These are phyloP conservation scores for Chaetomium tenue DNA, from an alignment of 495 filamentous ascomycete genomes.

Conservation along the genomic window DNA sequence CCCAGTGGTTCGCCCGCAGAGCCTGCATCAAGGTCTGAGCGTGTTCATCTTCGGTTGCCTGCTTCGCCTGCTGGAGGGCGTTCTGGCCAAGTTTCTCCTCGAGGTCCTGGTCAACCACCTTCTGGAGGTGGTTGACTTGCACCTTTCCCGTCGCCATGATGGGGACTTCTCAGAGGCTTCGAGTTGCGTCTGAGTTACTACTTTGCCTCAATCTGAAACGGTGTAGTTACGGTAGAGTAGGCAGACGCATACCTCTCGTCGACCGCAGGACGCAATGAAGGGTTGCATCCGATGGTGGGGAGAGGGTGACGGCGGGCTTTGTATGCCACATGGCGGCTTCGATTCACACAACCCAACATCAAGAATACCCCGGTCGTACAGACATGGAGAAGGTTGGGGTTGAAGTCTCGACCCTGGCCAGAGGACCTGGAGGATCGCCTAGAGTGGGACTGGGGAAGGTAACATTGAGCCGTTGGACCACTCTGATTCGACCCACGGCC, in stretches of 20 bases:
- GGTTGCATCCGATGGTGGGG: not conserved
- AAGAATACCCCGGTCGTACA: too few relatives aligned
- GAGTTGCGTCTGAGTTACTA: not conserved
- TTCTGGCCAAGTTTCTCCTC: conserved; percentile 11
- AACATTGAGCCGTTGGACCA: not conserved
- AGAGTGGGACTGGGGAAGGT: too few relatives aligned
- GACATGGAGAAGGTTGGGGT: too few relatives aligned
- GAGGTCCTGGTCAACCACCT: conserved; percentile 7
- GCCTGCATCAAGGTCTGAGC: conserved; percentile 9
- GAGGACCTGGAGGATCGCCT: not conserved
- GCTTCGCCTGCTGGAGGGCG: conserved; percentile 10
- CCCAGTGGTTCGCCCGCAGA: conserved; percentile 11
- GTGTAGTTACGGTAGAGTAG: not conserved
- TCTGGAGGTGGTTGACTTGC: conserved; percentile 3
- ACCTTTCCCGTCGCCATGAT: conserved; percentile 7
- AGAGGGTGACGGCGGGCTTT: not conserved
- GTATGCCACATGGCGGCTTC: not conserved
- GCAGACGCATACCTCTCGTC: not conserved
- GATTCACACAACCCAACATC: not conserved
- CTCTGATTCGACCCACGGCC: not conserved
- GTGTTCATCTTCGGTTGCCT: conserved; percentile 10
- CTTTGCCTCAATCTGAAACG: not conserved
- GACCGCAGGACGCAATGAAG: not conserved
- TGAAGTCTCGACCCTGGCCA: not conserved
- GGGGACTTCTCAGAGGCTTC: not conserved